phyloP scores from a whole-genome alignment of 2,329 filamentous ascomycete genomes.

The Pyrenophora tritici-repentis region DNA sequence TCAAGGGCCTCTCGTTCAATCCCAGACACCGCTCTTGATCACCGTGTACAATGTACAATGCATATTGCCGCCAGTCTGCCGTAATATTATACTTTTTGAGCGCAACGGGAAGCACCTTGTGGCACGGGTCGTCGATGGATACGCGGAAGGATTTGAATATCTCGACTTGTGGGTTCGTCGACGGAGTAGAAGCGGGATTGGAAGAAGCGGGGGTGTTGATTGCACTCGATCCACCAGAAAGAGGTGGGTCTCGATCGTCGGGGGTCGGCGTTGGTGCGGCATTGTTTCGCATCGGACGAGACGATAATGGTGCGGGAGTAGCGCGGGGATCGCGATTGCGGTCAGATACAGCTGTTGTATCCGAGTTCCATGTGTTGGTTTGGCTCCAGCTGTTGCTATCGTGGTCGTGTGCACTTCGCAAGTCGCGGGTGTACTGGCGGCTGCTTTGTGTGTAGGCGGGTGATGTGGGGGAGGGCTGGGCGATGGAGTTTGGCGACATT shows the following conservation, averaged over 20 bases:
- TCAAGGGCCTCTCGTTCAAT: slow-evolving; percentile 89
- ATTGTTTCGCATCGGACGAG: slow-evolving; percentile 38
- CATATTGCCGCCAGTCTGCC: slow-evolving; percentile 96
- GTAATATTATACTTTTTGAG: slow-evolving; percentile 99
- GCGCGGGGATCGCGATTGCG: slow-evolving; percentile 40
- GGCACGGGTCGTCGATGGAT: slow-evolving; percentile 96
- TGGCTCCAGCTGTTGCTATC: slow-evolving; percentile 37
- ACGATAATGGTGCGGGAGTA: slow-evolving; percentile 39
- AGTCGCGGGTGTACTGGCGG: slow-evolving; percentile 40
- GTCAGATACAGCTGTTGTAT: slow-evolving; percentile 34
- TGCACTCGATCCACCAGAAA: slow-evolving; percentile 41
- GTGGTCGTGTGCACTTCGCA: slow-evolving; percentile 41
- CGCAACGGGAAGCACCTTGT: slow-evolving; percentile 93
- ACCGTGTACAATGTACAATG: slow-evolving; percentile 97
- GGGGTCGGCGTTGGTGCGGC: slow-evolving; percentile 36
- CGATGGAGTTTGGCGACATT: slow-evolving; percentile 49
- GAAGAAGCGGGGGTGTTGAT: slow-evolving; percentile 33
- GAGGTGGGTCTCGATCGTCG: slow-evolving; percentile 43
- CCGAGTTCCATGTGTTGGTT: slow-evolving; percentile 38
- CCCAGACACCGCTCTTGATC: slow-evolving; percentile 94
- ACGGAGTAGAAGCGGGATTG: slow-evolving; percentile 29
- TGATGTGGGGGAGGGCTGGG: slow-evolving; percentile 56
- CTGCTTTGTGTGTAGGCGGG: slow-evolving; percentile 52
- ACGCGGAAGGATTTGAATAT: slow-evolving; percentile 99
- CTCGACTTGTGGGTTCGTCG: slow-evolving; percentile 68